Conservation (phyloP, 2,329 filamentous ascomycete genomes). For the Knufia petricola region DNA sequence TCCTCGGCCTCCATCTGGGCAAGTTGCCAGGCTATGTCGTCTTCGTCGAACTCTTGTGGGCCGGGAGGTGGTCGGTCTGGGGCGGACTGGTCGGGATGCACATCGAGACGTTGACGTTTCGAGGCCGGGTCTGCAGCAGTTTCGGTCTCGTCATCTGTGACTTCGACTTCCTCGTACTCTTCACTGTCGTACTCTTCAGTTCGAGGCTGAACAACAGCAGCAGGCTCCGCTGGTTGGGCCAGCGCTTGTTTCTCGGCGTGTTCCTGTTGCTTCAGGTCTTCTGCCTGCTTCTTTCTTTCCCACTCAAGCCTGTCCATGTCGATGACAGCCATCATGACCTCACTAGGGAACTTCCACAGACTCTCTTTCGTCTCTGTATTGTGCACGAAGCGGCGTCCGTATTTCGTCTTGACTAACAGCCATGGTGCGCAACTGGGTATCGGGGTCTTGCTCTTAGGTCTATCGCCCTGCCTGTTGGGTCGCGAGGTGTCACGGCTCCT, state of each 20-base stretch:
- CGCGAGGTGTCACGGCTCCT: constrained; percentile 38
- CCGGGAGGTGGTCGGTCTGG: constrained; percentile 28
- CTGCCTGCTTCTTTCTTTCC: constrained; percentile 36
- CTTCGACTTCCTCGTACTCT: constrained; percentile 70
- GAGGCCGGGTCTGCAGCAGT: constrained; percentile 32
- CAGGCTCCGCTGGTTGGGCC: constrained; percentile 9
- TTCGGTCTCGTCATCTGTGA: constrained; percentile 50
- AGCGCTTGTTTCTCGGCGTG: constrained; percentile 10
- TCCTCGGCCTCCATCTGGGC: constrained; percentile 84
- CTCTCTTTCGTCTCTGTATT: constrained; percentile 79
- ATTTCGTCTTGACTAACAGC: constrained; percentile 86
- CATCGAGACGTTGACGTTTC: constrained; percentile 46
- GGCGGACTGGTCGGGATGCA: constrained; percentile 37
- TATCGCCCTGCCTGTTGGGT: constrained; percentile 60
- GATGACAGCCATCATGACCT: constrained; percentile 64
- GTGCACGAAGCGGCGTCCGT: constrained; percentile 80
- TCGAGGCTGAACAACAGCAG: constrained; percentile 16
- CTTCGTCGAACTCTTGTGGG: constrained; percentile 77
- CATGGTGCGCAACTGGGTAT: constrained; percentile 80
- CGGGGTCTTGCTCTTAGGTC: constrained; percentile 65
- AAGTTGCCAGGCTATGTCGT: constrained; percentile 86
- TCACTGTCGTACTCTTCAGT: constrained; percentile 47
- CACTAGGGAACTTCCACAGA: constrained; percentile 88
- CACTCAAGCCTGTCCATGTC: constrained; percentile 64
- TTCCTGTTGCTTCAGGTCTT: constrained; percentile 18